Evolutionary conservation across 768 basidiomycete genomes (phyloP).

Genomic region (Mycena crocata): DNA sequence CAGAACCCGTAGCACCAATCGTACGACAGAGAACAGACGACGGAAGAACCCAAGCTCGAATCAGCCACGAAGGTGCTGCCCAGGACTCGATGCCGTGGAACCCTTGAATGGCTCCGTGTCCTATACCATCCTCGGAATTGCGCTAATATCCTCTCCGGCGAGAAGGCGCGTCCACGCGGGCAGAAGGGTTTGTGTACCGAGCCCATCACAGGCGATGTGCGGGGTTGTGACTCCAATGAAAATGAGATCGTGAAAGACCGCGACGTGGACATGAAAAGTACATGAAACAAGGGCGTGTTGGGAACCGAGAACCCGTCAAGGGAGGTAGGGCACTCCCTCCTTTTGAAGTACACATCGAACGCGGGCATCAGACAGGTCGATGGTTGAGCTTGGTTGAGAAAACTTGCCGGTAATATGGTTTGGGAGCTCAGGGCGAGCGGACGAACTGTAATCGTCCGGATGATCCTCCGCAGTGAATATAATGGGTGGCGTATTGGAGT

Average conservation of each 20-base stretch:
- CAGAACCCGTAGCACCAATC: background rate
- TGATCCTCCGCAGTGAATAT: background rate
- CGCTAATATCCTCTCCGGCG: conserved; percentile 17
- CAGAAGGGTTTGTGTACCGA: conserved; percentile 14
- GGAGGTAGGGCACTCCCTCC: conserved; percentile 1
- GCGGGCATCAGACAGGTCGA: background rate
- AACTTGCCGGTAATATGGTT: conserved; percentile 2
- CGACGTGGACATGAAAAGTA: conserved; percentile 22
- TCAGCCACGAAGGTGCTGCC: background rate
- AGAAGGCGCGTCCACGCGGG: conserved; percentile 25
- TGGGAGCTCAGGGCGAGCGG: background rate
- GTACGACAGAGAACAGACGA: background rate
- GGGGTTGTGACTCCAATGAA: conserved; percentile 20
- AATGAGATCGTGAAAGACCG: conserved; percentile 23
- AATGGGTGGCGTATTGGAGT: background rate
- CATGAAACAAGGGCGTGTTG: conserved; percentile 12
- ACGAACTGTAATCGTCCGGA: background rate
- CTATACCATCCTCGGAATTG: conserved; percentile 17
- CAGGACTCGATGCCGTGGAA: background rate
- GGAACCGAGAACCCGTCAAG: conserved; percentile 8
- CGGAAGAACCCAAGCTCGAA: background rate
- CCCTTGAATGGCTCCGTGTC: background rate
- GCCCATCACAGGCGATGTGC: conserved; percentile 21
- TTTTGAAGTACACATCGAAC: conserved; percentile 7
- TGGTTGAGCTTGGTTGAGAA: background rate